Conservation (phyloP, 2,329 filamentous ascomycete species). For the Elsinoe arachidis region DNA sequence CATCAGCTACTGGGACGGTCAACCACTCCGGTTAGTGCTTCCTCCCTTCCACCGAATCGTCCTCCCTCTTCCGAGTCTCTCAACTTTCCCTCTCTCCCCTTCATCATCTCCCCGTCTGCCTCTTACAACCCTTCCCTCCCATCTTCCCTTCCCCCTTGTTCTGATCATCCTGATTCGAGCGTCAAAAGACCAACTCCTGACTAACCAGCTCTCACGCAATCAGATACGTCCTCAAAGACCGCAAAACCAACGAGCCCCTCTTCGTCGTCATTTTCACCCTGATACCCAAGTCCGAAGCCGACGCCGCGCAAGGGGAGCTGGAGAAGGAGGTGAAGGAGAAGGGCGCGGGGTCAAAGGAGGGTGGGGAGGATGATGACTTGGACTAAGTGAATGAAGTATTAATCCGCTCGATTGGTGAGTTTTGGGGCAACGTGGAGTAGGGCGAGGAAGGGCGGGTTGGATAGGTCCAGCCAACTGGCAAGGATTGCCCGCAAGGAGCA, state of each 20-base stretch:
- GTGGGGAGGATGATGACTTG: slow-evolving; percentile 20
- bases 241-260: slow-evolving; percentile 62
- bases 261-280: slow-evolving; percentile 76
- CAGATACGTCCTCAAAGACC: slow-evolving; percentile 87
- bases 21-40: slow-evolving; percentile 59
- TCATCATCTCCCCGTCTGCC: slow-evolving; percentile 4
- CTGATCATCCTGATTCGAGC: slow-evolving; percentile 6
- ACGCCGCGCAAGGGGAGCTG: slow-evolving; percentile 15
- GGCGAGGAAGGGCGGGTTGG: neutral
- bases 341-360: neutral
- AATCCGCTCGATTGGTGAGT: too few species aligned
- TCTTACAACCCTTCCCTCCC: too few species aligned
- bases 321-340: slow-evolving; percentile 16
- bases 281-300: slow-evolving; percentile 58
- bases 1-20: slow-evolving; percentile 72
- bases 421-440: neutral
- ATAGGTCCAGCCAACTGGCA: neutral
- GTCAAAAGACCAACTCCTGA: slow-evolving; percentile 16
- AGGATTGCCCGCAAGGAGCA: too few species aligned
- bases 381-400: slow-evolving; percentile 16
- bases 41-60: slow-evolving; percentile 12
- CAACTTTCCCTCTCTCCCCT: slow-evolving; percentile 21
- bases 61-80: slow-evolving; percentile 17
- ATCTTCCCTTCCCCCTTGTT: slow-evolving; percentile 26
- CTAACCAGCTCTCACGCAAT: slow-evolving; percentile 63